These are phyloP conservation scores for Baorangia bicolor DNA, from an alignment of 768 basidiomycete genomes.

Conservation along the genomic window DNA sequence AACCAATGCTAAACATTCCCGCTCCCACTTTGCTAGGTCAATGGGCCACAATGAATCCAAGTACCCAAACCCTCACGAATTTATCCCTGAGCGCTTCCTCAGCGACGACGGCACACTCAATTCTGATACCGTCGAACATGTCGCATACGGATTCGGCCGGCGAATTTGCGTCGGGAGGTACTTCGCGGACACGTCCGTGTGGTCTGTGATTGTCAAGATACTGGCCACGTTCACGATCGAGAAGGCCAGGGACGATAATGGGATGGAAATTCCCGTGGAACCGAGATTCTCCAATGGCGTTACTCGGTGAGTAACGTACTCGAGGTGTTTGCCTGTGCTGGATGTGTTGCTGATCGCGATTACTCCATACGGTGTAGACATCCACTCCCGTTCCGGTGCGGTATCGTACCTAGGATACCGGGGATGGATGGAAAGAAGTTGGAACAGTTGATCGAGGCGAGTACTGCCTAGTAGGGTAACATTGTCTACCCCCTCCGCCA, in stretches of 20 bases:
- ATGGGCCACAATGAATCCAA: conserved; percentile 28
- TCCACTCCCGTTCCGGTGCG: conserved; percentile 19
- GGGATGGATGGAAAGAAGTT: conserved; percentile 7
- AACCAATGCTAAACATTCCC: background rate
- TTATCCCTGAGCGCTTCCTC: conserved; percentile 43
- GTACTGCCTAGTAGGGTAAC: conserved; percentile 7
- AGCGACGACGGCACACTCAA: conserved; percentile 24
- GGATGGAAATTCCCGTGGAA: conserved; percentile 21
- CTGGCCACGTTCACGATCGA: conserved; percentile 18
- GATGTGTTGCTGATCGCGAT: background rate
- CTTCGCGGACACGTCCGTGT: conserved; percentile 25
- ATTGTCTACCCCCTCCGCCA: background rate
- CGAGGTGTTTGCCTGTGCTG: background rate
- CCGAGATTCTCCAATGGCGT: conserved; percentile 1
- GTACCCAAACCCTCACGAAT: conserved; percentile 38
- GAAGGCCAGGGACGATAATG: conserved; percentile 18
- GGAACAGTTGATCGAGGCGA: conserved; percentile 15
- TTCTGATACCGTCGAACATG: conserved; percentile 1
- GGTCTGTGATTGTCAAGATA: conserved; percentile 21
- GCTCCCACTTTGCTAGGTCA: conserved; percentile 11
- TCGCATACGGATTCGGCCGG: conserved; percentile 30
- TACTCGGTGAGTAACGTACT: conserved; percentile 10
- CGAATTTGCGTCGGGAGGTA: conserved; percentile 32
- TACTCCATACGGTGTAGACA: background rate
- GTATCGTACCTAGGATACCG: conserved; percentile 8